Evolutionary conservation across 1,284 basidiomycete genomes (phyloP), one percentile per base, ranked within the genome.

Genomic region (Athelia sp.): DNA sequence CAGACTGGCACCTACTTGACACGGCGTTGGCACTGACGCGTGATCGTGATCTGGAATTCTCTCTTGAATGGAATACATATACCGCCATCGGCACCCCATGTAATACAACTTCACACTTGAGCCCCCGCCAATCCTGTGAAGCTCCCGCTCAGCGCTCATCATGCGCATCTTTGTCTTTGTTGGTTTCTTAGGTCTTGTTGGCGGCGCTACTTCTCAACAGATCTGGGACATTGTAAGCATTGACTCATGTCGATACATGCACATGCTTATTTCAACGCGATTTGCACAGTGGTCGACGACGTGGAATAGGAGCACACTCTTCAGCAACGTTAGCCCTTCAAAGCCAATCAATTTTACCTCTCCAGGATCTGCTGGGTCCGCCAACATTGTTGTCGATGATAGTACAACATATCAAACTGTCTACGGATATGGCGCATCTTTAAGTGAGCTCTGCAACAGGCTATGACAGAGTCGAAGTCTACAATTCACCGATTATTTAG

Each of bases 231-330:
- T 74, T 32, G 72, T 75, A 47, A 50, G 71, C 62, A 42, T 13
- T 43, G 23, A 19, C 47, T 18, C 32, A 13, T 18, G 17, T 43
- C 44, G 15, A 11, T 35, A 17, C 19, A 10, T 32, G 43, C 17
- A 56, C 53, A 49, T 54, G 24, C 46, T 53, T 9, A 52, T 49
- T 18, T 55, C 43, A 50, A 4, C 19, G 22, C 26, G 26, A 42
- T 42, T 32, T 51, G 22, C 17, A 9, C 54, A 83, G 81, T 83
- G 76, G 75, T 75, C 81, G 67, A 82, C 81, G 22, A 83, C 78
- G 10, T 82, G 81, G 81, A 75, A 83, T 56, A 68, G 71, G 42
- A 58, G 71, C 18, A 70, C 63, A 46, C 70, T 79, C 29, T 74
- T 83, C 57, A 76, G 73, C 3, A 74, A 72, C 19, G 61, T 74